phyloP scores from a whole-genome alignment of 2,329 filamentous ascomycete species.

The Colletotrichum filicis region DNA sequence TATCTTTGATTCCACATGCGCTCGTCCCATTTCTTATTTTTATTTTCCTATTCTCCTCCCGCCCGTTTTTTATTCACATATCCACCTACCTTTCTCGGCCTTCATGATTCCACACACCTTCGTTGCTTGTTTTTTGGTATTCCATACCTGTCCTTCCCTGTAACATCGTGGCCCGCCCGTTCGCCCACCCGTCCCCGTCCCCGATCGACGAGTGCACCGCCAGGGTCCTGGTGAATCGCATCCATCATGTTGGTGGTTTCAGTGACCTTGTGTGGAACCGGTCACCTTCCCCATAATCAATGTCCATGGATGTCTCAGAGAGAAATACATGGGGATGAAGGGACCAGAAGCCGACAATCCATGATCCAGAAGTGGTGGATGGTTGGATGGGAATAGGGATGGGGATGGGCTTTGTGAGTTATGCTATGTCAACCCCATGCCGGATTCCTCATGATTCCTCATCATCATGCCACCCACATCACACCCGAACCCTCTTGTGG shows the following conservation, averaged over 20 bases:
- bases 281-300: not conserved
- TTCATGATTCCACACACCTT: slow-evolving; percentile 1
- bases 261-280: not conserved
- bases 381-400: not conserved
- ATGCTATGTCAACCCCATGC: slow-evolving; percentile 8
- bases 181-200: not conserved
- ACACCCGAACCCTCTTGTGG: slow-evolving; percentile 11
- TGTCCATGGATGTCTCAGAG: not conserved
- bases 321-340: not conserved
- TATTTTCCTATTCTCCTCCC: not conserved
- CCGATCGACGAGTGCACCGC: slow-evolving; percentile 3
- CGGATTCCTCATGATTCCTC: slow-evolving; percentile 22
- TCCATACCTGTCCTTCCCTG: not conserved
- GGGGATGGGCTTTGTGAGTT: not conserved
- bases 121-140: not conserved
- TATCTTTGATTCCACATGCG: not conserved
- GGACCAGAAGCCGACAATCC: not conserved
- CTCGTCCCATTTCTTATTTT: not conserved
- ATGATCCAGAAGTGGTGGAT: not conserved
- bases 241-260: not conserved
- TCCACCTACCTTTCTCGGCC: not conserved
- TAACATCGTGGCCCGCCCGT: not conserved
- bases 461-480: slow-evolving; percentile 1
- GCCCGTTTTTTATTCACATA: not conserved
- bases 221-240: not conserved